phyloP scores from a whole-genome alignment of 2,329 filamentous ascomycete species.

The Hymenoscyphus repandus region DNA sequence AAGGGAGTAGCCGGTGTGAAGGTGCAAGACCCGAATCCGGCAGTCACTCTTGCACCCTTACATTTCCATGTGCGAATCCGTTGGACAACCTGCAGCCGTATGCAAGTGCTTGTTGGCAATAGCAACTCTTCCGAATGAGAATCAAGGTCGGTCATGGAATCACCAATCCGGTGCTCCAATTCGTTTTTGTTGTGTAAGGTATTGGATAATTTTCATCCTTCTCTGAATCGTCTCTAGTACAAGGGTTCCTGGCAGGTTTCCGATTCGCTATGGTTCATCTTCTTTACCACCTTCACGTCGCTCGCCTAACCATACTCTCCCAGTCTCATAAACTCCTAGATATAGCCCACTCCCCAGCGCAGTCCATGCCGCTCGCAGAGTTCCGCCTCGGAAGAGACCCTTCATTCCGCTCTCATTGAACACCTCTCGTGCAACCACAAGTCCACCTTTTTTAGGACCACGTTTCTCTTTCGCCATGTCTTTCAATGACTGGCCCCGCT shows the following conservation, averaged over 20 bases:
- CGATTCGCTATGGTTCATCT: background rate
- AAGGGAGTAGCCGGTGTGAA: background rate
- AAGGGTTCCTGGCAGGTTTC: background rate
- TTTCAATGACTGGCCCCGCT: constrained; percentile 24
- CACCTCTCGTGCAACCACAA: constrained; percentile 61
- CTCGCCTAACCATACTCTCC: constrained; percentile 55
- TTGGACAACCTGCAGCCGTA: background rate
- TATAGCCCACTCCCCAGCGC: constrained; percentile 79
- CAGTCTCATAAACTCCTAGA: constrained; percentile 79
- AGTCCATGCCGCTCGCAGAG: constrained; percentile 69
- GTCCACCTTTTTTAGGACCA: constrained; percentile 38
- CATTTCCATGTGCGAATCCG: background rate
- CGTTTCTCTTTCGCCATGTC: constrained; percentile 28
- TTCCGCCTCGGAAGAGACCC: constrained; percentile 73
- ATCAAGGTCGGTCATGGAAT: no score
- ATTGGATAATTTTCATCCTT: no score
- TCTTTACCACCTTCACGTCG: constrained; percentile 6
- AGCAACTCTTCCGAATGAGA: constrained; percentile 1
- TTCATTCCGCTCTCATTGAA: constrained; percentile 60
- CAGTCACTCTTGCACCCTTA: background rate
- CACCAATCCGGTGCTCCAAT: no score
- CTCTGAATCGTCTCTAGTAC: no score
- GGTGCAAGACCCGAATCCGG: background rate
- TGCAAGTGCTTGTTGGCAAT: background rate
- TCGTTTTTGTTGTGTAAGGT: no score